Conservation (phyloP, 2,329 filamentous ascomycete species). For the Talaromyces sp. region DNA sequence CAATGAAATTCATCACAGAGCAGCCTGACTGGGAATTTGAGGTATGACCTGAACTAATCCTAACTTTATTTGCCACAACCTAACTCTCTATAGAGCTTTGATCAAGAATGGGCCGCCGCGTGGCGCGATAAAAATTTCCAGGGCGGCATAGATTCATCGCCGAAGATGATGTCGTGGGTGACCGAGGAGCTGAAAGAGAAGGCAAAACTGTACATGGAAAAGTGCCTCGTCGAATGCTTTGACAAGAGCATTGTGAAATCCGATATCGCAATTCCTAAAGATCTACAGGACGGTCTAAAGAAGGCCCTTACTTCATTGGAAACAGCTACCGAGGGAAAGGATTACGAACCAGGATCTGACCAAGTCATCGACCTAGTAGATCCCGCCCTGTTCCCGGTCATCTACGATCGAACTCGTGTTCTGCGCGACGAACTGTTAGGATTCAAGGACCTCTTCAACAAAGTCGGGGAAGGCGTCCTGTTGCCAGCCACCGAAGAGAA, state of each 20-base stretch:
- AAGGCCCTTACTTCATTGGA: slow-evolving; percentile 55
- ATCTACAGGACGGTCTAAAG: slow-evolving; percentile 48
- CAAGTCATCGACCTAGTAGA: slow-evolving; percentile 67
- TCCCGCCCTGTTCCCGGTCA: slow-evolving; percentile 54
- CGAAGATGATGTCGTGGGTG: slow-evolving; percentile 42
- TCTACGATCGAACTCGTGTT: slow-evolving; percentile 32
- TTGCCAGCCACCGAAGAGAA: too few species aligned
- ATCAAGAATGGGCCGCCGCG: slow-evolving; percentile 36
- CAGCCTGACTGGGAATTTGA: slow-evolving; percentile 48
- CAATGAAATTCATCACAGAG: slow-evolving; percentile 49
- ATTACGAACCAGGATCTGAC: slow-evolving; percentile 64
- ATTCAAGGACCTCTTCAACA: slow-evolving; percentile 27
- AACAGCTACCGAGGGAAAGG: slow-evolving; percentile 57
- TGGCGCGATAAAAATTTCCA: slow-evolving; percentile 36
- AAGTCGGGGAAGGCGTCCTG: slow-evolving; percentile 19
- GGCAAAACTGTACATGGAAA: slow-evolving; percentile 42
- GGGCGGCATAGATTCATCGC: slow-evolving; percentile 29
- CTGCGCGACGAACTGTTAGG: slow-evolving; percentile 23
- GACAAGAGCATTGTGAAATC: slow-evolving; percentile 58
- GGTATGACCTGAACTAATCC: slow-evolving; percentile 20
- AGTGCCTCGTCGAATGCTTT: slow-evolving; percentile 47
- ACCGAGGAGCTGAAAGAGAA: slow-evolving; percentile 56
- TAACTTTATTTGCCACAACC: neutral
- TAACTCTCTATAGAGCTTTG: slow-evolving; percentile 28
- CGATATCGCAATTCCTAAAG: slow-evolving; percentile 49